A percentile compares a stretch with the other conserved stretches of the same genome.
Conservation (phyloP, 768 basidiomycete genomes). For the Tulasnella sp. region DNA sequence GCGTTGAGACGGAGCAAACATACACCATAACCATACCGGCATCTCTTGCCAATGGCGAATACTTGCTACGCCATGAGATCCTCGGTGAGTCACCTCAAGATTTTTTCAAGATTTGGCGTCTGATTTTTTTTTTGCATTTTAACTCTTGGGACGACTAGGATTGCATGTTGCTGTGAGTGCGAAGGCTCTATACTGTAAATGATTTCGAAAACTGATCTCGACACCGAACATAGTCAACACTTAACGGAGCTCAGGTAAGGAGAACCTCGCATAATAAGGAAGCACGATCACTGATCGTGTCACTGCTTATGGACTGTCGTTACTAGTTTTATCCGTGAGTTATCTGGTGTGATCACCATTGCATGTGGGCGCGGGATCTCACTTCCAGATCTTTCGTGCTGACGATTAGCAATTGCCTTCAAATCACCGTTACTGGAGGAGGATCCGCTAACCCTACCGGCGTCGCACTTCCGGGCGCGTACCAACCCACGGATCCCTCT, state of each 20-base stretch:
- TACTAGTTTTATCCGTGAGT: conserved; percentile 4
- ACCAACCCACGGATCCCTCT: conserved; percentile 3
- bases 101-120: too few relatives aligned
- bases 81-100: neutral
- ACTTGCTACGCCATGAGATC: conserved; percentile 10
- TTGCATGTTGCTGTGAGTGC: neutral
- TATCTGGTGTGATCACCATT: neutral
- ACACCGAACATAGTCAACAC: neutral
- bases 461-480: conserved; percentile 12
- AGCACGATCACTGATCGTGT: neutral
- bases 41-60: conserved; percentile 5
- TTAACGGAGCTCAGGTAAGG: conserved; percentile 4
- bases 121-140: neutral
- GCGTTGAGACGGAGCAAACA: neutral
- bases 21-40: conserved; percentile 8
- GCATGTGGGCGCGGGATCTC: neutral
- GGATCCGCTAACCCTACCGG: conserved; percentile 7
- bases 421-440: conserved; percentile 1
- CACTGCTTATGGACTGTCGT: neutral
- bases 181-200: too few relatives aligned
- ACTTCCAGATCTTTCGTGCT: neutral
- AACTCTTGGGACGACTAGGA: neutral
- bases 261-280: neutral
- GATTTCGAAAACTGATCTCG: too few relatives aligned
- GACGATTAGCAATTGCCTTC: neutral